Evolutionary conservation across 2,329 filamentous ascomycete species (phyloP).

Genomic region (Trichoderma koningii): DNA sequence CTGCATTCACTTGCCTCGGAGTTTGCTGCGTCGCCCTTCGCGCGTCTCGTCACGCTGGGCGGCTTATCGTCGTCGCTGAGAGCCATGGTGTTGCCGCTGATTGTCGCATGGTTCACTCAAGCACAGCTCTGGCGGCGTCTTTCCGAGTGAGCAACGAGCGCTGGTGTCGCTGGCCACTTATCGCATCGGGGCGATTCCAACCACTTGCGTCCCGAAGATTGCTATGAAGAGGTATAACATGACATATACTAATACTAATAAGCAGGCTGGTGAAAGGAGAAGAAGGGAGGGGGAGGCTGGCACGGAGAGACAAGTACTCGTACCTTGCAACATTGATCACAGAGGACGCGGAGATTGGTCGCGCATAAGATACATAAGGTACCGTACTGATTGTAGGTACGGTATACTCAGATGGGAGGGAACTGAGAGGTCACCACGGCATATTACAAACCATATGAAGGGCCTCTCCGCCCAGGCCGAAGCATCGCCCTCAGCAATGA

Average conservation of each 20-base stretch:
- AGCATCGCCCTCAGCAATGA: background rate
- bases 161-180: slow-evolving; percentile 3
- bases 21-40: background rate
- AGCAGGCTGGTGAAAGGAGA: background rate
- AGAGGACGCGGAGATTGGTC: slow-evolving; percentile 2
- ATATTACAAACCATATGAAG: slow-evolving; percentile 10
- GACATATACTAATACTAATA: background rate
- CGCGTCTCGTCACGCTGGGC: slow-evolving; percentile 21
- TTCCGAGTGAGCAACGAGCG: slow-evolving; percentile 3
- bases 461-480: slow-evolving; percentile 5
- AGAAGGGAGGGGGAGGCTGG: slow-evolving; percentile 4
- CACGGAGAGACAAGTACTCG: slow-evolving; percentile 4
- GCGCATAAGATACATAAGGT: background rate
- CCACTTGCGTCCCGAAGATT: background rate
- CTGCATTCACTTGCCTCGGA: slow-evolving; percentile 22
- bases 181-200: slow-evolving; percentile 12
- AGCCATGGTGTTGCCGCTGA: slow-evolving; percentile 19
- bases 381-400: background rate
- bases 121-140: background rate
- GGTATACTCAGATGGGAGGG: too few species aligned
- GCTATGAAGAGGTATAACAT: background rate
- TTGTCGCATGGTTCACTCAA: slow-evolving; percentile 23
- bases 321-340: background rate
- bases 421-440: too few species aligned
- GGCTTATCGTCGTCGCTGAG: slow-evolving; percentile 21